Conservation (phyloP, 768 basidiomycete genomes). For the Amyloporia xantha region DNA sequence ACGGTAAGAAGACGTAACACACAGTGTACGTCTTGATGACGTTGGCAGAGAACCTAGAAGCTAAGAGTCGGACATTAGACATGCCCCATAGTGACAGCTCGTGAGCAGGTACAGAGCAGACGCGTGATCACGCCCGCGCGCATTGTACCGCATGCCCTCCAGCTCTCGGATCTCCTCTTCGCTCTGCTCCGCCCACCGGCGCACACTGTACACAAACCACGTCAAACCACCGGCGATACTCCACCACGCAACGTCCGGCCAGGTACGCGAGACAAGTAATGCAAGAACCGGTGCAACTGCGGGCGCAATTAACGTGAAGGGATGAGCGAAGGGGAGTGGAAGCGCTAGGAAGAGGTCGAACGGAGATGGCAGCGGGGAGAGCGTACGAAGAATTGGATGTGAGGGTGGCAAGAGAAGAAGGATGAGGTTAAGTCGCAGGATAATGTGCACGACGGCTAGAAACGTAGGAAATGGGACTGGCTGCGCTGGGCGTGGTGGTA, state of each 20-base stretch:
- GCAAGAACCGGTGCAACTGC: conserved; percentile 14
- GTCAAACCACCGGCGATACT: conserved; percentile 7
- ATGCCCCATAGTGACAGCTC: too few species aligned
- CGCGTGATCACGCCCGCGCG: conserved; percentile 17
- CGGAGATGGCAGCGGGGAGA: conserved; percentile 2
- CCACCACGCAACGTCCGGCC: conserved; percentile 22
- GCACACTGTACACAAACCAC: conserved; percentile 10
- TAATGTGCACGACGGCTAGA: conserved; percentile 15
- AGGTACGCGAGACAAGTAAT: conserved; percentile 9
- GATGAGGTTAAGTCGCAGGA: conserved; percentile 16
- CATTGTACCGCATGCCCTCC: conserved; percentile 20
- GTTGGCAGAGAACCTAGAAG: too few species aligned
- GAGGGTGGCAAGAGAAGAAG: conserved; percentile 6
- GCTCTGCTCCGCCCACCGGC: conserved; percentile 15
- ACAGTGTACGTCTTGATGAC: too few species aligned
- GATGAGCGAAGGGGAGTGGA: conserved; percentile 13
- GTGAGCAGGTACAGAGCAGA: too few species aligned
- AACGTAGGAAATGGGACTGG: conserved; percentile 10
- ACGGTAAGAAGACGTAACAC: too few species aligned
- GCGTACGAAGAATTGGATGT: conserved; percentile 3
- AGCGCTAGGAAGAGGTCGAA: background rate
- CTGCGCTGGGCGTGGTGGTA: background rate
- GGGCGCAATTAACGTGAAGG: conserved; percentile 6
- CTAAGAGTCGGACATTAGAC: too few species aligned
- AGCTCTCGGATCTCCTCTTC: conserved; percentile 15